A percentile compares a stretch with the other conserved stretches of the same genome.
These are phyloP conservation scores for Luvunga scandens DNA, from an alignment of 345 rosid genomes.

Conservation along the genomic window DNA sequence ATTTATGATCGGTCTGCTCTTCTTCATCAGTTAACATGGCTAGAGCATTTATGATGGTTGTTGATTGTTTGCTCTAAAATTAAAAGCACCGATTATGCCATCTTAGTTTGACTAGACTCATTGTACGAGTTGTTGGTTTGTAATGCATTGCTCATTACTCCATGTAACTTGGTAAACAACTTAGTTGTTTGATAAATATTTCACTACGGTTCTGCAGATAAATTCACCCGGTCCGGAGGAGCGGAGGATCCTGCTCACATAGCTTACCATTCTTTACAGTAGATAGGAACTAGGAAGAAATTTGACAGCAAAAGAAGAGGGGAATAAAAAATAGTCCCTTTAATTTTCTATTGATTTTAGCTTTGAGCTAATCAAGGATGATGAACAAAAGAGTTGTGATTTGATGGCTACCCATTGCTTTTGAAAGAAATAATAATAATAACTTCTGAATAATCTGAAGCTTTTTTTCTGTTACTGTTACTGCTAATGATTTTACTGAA, in stretches of 20 bases:
- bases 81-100: background rate
- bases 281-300: background rate
- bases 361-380: background rate
- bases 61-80: slow-evolving; percentile 1
- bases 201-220: slow-evolving; percentile 8
- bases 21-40: slow-evolving; percentile 7
- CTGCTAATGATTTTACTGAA: slow-evolving; percentile 29
- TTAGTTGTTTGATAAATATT: slow-evolving; percentile 1
- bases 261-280: background rate
- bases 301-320: background rate
- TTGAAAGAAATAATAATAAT: background rate
- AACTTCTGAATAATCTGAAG: slow-evolving; percentile 16
- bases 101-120: background rate
- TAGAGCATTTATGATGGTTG: slow-evolving; percentile 5
- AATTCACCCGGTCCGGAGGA: background rate
- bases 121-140: background rate
- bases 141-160: background rate
- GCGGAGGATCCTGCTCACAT: background rate
- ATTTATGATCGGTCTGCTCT: background rate
- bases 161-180: background rate
- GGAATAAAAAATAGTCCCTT: background rate
- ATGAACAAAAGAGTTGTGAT: background rate
- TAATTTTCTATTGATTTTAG: background rate
- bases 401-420: slow-evolving; percentile 14
- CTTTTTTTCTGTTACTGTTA: slow-evolving; percentile 11